phyloP scores from a whole-genome alignment of 169 alveolate genomes.

The Cryptosporidium canis region DNA sequence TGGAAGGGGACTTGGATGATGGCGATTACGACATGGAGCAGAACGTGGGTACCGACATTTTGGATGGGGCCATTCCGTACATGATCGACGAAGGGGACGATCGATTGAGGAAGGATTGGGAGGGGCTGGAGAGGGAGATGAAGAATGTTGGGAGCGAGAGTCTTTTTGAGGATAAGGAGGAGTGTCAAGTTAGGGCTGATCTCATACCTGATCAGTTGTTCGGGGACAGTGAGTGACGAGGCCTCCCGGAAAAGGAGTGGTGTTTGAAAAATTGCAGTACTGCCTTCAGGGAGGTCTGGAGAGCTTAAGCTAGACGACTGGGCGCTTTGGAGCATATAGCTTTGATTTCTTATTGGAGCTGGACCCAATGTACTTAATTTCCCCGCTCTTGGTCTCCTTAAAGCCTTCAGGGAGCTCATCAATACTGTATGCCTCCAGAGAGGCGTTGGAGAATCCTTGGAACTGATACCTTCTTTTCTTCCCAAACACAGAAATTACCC shows the following conservation, averaged over 20 bases:
- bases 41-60: background rate
- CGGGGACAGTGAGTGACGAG: background rate
- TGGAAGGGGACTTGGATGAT: background rate
- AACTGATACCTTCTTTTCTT: background rate
- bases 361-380: conserved; percentile 50
- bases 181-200: background rate
- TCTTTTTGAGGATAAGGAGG: background rate
- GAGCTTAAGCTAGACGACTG: background rate
- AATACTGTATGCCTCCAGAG: conserved; percentile 25
- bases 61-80: background rate
- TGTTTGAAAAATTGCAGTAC: background rate
- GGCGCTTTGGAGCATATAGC: conserved; percentile 30
- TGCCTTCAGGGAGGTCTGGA: background rate
- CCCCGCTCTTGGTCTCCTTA: conserved; percentile 64
- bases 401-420: conserved; percentile 60
- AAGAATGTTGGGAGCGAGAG: background rate
- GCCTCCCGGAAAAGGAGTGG: background rate
- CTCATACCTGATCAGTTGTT: background rate
- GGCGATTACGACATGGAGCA: background rate
- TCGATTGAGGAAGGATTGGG: background rate
- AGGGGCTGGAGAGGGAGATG: background rate
- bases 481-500: conserved; percentile 16
- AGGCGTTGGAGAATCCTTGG: conserved; percentile 38
- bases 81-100: background rate
- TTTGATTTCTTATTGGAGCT: conserved; percentile 31